Evolutionary conservation across 2,329 filamentous ascomycete species (phyloP).

Genomic region (Cryphonectria naterciae): DNA sequence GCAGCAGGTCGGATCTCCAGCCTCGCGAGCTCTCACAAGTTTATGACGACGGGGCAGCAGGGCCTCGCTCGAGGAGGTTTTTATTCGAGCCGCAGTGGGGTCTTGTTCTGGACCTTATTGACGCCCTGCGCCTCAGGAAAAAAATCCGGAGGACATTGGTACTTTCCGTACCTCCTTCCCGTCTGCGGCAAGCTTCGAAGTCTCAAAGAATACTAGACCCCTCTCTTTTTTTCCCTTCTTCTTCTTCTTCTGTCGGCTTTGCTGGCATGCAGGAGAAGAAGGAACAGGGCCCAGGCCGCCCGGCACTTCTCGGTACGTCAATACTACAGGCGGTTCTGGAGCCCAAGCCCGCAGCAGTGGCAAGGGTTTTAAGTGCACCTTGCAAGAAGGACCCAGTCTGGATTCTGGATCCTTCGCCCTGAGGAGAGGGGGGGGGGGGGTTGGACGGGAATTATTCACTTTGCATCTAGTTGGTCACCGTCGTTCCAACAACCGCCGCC

Average conservation of each 20-base stretch:
- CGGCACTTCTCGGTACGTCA: slow-evolving; percentile 1
- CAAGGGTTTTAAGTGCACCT: neutral
- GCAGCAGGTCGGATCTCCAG: neutral
- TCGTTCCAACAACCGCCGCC: neutral
- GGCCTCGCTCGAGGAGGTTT: neutral
- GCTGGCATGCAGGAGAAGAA: neutral
- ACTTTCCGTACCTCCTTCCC: slow-evolving; percentile 20
- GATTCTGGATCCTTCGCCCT: neutral
- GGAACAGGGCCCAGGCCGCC: neutral
- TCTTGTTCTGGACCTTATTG: slow-evolving; percentile 15
- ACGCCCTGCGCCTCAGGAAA: neutral
- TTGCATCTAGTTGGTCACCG: neutral
- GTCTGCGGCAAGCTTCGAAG: slow-evolving; percentile 25
- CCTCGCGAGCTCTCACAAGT: neutral
- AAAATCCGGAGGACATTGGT: too few relatives aligned
- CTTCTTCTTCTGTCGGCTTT: neutral
- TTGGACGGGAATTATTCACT: neutral
- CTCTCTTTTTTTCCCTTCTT: too few relatives aligned
- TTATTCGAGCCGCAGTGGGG: slow-evolving; percentile 7
- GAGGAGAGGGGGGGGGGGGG: neutral
- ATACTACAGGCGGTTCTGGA: neutral
- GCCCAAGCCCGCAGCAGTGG: neutral
- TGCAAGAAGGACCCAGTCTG: neutral
- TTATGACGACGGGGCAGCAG: neutral
- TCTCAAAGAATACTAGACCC: neutral